Conservation (phyloP, 345 rosid genomes). For the Abelmoschus esculentus region DNA sequence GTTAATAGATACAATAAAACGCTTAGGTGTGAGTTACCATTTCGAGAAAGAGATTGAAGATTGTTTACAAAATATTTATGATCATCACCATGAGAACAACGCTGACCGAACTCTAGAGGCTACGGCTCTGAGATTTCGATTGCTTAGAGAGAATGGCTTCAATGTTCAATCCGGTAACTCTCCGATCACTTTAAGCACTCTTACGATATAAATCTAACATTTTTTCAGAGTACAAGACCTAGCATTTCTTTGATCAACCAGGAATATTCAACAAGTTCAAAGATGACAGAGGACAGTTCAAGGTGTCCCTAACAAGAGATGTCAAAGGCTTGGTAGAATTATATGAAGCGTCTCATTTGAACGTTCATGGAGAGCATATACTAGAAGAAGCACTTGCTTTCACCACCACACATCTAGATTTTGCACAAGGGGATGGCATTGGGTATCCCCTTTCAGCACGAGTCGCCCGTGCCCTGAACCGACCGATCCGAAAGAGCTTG, state of each 20-base stretch:
- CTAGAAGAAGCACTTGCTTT: constrained; percentile 16
- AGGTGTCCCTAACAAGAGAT: background rate
- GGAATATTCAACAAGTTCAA: constrained; percentile 28
- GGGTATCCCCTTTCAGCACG: background rate
- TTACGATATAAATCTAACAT: background rate
- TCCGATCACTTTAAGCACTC: background rate
- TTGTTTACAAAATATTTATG: background rate
- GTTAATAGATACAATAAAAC: constrained; percentile 25
- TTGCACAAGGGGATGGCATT: background rate
- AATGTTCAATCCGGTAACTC: background rate
- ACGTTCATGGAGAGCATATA: constrained; percentile 21
- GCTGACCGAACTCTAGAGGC: background rate
- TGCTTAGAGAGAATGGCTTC: constrained; percentile 22
- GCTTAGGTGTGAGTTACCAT: constrained; percentile 21
- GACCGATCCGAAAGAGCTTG: constrained; percentile 14
- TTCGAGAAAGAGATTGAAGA: constrained; percentile 21
- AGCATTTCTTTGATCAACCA: background rate
- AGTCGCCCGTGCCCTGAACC: constrained; percentile 14
- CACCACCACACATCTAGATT: constrained; percentile 9
- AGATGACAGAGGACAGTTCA: constrained; percentile 17
- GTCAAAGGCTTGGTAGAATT: constrained; percentile 13
- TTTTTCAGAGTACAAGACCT: no score
- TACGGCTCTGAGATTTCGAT: constrained; percentile 19
- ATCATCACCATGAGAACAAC: background rate
- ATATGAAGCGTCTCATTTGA: constrained; percentile 17